Evolutionary conservation across 257 asterid species (phyloP).

Genomic region (Salvia splendens): DNA sequence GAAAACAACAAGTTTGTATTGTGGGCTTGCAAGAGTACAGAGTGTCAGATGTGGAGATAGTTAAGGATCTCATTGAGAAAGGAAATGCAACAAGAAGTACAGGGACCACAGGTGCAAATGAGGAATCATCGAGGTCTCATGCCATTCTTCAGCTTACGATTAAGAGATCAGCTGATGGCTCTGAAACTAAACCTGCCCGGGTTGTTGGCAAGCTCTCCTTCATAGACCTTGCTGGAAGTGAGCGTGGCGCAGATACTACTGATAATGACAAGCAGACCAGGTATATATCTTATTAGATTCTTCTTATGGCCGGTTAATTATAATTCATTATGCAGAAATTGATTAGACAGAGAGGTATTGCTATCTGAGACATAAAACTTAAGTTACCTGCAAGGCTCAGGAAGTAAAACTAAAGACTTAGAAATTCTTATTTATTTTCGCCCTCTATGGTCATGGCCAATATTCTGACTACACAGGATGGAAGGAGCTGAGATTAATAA

Average conservation of each 20-base stretch:
- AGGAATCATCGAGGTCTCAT: constrained; percentile 98
- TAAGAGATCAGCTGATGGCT: constrained; percentile 84
- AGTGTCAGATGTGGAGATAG: constrained; percentile 61
- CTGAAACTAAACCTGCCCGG: constrained; percentile 84
- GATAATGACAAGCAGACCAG: constrained; percentile 98
- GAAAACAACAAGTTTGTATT: constrained; percentile 69
- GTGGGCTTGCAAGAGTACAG: constrained; percentile 72
- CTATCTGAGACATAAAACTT: background rate
- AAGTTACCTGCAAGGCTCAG: no score
- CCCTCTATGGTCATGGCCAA: constrained; percentile 1
- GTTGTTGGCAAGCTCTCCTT: constrained; percentile 96
- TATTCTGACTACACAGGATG: constrained; percentile 59
- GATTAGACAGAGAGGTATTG: background rate
- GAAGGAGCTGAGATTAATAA: constrained; percentile 99
- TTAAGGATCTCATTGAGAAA: constrained; percentile 92
- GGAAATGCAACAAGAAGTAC: constrained; percentile 93
- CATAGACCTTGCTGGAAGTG: constrained; percentile 99
- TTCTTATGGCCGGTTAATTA: constrained; percentile 1
- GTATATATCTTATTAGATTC: constrained; percentile 36
- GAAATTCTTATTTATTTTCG: no score
- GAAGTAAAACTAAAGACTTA: no score
- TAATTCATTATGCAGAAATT: constrained; percentile 13
- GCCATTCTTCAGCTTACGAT: constrained; percentile 95
- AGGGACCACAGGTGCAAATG: constrained; percentile 98
- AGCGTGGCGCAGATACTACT: constrained; percentile 99